A percentile compares a stretch with the other conserved stretches of the same genome.
These are phyloP conservation scores for Triangularia verruculosa DNA, from an alignment of 2,329 filamentous ascomycete species.

Conservation along the genomic window DNA sequence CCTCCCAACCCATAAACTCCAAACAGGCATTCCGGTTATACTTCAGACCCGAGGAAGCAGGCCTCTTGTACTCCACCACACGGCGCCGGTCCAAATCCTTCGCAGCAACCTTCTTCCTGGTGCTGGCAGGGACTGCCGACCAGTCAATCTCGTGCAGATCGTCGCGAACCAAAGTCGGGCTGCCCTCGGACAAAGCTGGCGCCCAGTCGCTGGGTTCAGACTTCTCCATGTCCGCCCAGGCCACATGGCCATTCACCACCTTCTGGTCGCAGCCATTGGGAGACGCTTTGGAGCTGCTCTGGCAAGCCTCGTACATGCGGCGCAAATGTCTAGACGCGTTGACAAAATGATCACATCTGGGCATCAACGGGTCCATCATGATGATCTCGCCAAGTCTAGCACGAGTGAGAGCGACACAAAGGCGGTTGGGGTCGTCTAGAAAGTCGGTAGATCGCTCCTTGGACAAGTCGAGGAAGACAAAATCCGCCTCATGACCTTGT, in stretches of 20 bases:
- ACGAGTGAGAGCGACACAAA: conserved; percentile 47
- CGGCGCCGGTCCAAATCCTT: too few relatives aligned
- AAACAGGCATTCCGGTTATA: too few relatives aligned
- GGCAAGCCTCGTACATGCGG: background rate
- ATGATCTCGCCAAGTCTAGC: conserved; percentile 45
- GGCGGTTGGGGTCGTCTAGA: conserved; percentile 42
- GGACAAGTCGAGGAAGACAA: conserved; percentile 48
- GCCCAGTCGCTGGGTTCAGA: background rate
- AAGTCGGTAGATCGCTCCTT: conserved; percentile 39
- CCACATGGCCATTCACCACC: conserved; percentile 2
- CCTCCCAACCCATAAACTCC: too few relatives aligned
- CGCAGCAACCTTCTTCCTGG: too few relatives aligned
- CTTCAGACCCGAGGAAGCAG: too few relatives aligned
- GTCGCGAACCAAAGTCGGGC: background rate
- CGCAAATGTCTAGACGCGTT: background rate
- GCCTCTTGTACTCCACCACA: too few relatives aligned
- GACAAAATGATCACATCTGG: background rate
- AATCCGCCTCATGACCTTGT: conserved; percentile 47
- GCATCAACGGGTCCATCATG: conserved; percentile 42
- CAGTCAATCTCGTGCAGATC: background rate
- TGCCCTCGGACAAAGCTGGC: background rate
- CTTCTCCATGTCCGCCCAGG: background rate
- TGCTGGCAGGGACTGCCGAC: background rate
- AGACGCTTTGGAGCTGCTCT: background rate
- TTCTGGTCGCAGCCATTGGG: too few relatives aligned